phyloP scores from a whole-genome alignment of 768 basidiomycete genomes.

The Suillus subalutaceus region DNA sequence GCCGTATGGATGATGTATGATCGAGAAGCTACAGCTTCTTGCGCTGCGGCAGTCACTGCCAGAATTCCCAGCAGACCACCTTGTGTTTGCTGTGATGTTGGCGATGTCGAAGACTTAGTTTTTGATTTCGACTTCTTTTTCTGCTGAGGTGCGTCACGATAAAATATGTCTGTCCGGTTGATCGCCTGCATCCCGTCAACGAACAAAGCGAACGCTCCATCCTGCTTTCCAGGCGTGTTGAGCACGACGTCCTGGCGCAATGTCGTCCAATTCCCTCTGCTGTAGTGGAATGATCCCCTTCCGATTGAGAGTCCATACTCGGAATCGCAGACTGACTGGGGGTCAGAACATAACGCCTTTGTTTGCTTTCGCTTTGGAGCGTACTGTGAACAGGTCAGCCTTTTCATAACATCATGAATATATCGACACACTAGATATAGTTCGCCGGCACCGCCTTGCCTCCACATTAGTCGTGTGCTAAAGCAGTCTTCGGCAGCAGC shows the following conservation, averaged over 20 bases:
- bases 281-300: slow-evolving; percentile 69
- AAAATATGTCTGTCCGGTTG: slow-evolving; percentile 58
- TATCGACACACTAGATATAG: slow-evolving; percentile 64
- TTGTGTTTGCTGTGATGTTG: background rate
- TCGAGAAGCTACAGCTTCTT: background rate
- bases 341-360: slow-evolving; percentile 55
- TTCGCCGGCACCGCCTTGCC: slow-evolving; percentile 67
- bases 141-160: slow-evolving; percentile 46
- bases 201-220: slow-evolving; percentile 66
- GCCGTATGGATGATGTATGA: background rate
- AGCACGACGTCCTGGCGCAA: slow-evolving; percentile 69
- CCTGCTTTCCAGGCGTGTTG: slow-evolving; percentile 72
- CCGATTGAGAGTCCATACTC: slow-evolving; percentile 77
- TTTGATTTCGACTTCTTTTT: slow-evolving; percentile 7
- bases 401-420: background rate
- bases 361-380: slow-evolving; percentile 76
- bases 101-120: background rate
- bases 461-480: slow-evolving; percentile 87
- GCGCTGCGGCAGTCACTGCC: background rate
- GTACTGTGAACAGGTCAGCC: slow-evolving; percentile 49
- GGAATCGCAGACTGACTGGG: slow-evolving; percentile 62
- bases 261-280: slow-evolving; percentile 68
- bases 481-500: slow-evolving; percentile 74
- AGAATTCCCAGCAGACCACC: slow-evolving; percentile 1
- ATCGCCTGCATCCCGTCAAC: slow-evolving; percentile 65